These are phyloP conservation scores for Solidago caesia DNA, from an alignment of 129 eudicot species.

Conservation along the genomic window DNA sequence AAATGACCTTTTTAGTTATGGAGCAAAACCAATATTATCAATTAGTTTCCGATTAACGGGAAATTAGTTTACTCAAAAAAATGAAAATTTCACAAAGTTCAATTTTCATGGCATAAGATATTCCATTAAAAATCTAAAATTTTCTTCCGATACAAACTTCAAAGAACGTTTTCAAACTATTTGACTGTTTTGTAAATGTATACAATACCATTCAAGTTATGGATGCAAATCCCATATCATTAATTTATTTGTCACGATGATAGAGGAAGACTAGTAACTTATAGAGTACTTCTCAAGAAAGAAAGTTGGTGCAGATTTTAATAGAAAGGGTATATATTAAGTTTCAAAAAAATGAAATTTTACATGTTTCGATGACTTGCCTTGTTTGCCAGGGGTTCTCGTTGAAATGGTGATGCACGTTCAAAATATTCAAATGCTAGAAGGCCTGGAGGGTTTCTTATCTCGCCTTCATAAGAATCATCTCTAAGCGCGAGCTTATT, in stretches of 20 bases:
- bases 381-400: constrained; percentile 82
- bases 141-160: no score
- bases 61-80: no score
- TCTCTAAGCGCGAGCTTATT: constrained; percentile 35
- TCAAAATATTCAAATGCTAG: constrained; percentile 73
- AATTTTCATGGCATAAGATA: no score
- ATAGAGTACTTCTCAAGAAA: no score
- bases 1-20: no score
- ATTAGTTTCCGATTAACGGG: no score
- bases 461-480: constrained; percentile 48
- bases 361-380: constrained; percentile 31
- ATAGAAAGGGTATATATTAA: no score
- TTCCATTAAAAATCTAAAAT: no score
- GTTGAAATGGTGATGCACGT: constrained; percentile 59
- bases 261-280: constrained; percentile 1
- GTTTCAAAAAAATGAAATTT: neutral
- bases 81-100: no score
- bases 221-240: neutral
- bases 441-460: constrained; percentile 66
- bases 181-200: neutral
- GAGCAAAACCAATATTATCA: no score
- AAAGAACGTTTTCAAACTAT: no score
- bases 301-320: no score
- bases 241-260: neutral
- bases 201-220: neutral